Conservation (phyloP, 257 asterid species). For the Penstemon barbatus region DNA sequence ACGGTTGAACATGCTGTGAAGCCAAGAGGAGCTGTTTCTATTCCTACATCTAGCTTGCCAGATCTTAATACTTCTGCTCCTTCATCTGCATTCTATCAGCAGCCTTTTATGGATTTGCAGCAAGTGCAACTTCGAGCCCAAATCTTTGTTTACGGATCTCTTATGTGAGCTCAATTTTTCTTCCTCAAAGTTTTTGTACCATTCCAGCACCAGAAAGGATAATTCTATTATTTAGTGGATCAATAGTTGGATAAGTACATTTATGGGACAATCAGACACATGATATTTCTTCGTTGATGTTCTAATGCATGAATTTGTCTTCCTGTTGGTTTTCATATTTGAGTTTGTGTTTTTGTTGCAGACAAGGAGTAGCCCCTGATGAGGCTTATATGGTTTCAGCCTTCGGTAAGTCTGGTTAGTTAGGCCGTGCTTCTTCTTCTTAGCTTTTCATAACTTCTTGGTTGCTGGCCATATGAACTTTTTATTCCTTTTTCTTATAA, state of each 20-base stretch:
- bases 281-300: slow-evolving; percentile 4
- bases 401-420: slow-evolving; percentile 68
- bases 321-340: slow-evolving; percentile 22
- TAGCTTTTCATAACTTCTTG: background rate
- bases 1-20: slow-evolving; percentile 52
- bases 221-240: background rate
- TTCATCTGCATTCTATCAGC: slow-evolving; percentile 62
- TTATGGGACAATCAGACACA: background rate
- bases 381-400: slow-evolving; percentile 97
- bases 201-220: slow-evolving; percentile 1
- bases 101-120: slow-evolving; percentile 92
- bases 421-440: slow-evolving; percentile 9
- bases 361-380: slow-evolving; percentile 95
- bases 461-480: slow-evolving; percentile 23
- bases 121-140: slow-evolving; percentile 98
- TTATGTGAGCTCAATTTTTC: slow-evolving; percentile 67
- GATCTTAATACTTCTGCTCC: slow-evolving; percentile 77
- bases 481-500: background rate
- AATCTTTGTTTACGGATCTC: slow-evolving; percentile 94
- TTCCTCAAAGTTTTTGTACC: slow-evolving; percentile 1
- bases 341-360: slow-evolving; percentile 38
- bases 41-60: slow-evolving; percentile 67
- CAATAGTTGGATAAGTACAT: background rate
- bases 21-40: slow-evolving; percentile 51
- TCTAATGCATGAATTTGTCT: slow-evolving; percentile 10